Conservation (phyloP, 164 flowering plant species). For the Stephania yunnanensis region DNA sequence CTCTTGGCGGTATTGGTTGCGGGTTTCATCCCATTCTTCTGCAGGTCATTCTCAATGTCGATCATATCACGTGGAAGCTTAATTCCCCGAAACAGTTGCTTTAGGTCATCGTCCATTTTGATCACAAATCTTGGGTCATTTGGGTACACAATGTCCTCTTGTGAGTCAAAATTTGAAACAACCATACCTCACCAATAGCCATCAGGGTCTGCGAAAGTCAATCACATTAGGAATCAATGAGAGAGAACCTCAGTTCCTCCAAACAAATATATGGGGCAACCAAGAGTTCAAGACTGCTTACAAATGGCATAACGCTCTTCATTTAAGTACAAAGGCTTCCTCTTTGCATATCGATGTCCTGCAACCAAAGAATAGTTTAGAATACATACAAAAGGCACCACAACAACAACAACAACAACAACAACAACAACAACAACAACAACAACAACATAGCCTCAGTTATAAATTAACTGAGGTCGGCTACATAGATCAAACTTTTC, state of each 20-base stretch:
- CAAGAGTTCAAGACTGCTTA: not conserved
- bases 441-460: too few species aligned
- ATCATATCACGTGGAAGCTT: constrained; percentile 49
- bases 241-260: not conserved
- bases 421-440: too few species aligned
- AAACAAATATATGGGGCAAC: not conserved
- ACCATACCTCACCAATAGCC: constrained; percentile 39
- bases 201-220: constrained; percentile 28
- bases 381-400: too few species aligned
- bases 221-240: not conserved
- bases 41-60: constrained; percentile 52
- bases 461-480: too few species aligned
- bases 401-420: too few species aligned
- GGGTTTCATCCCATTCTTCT: constrained; percentile 55
- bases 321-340: too few species aligned
- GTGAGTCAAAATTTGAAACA: constrained; percentile 48
- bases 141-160: constrained; percentile 50
- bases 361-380: too few species aligned
- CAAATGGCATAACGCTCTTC: too few species aligned
- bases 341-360: too few species aligned
- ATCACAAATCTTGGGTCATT: constrained; percentile 38
- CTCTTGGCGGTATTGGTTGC: constrained; percentile 49
- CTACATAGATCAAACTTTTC: too few species aligned
- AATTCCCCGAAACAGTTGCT: constrained; percentile 34
- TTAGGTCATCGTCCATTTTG: constrained; percentile 48